Evolutionary conservation across 202 grass and related monocot species (phyloP), one percentile per base, ranked within the genome.

Genomic region (Dendrocalamus latiflorus): DNA sequence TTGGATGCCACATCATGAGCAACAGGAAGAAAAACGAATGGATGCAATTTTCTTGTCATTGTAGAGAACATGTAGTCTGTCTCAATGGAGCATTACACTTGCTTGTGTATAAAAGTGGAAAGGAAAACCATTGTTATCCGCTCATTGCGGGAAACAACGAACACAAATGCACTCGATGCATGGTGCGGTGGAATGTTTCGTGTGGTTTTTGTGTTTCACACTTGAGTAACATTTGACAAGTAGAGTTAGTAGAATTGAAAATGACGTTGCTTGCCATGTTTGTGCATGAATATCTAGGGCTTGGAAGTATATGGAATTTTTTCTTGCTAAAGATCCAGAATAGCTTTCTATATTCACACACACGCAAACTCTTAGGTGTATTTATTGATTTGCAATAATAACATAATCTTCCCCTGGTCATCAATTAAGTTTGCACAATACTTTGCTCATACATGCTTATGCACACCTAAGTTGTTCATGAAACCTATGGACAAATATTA

Each of bases 91-190:
- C 66, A 86, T 65, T 82, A 60, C 1, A 22, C 63, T 33, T 33
- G 0, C 33, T 6, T 72, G 45, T 45, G 68, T 54, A 66, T n/a
- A 28, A 62, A 74, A 67, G 68, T 80, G 16, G 48, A 13, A 18
- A 18, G 39, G 22, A 38, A 58, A 82, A 72, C 57, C 17, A 28
- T 14, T 51, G 58, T 45, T 86, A 49, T 89, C 83, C 59, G 78
- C 83, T 68, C 73, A 90, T 90, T 86, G 74, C 60, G 73, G 83
- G 78, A 64, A 86, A 78, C 82, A 82, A 65, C 20, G 34, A 59
- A 43, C 16, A 39, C 65, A 34, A 85, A 70, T 65, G 65, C 64
- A 25, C 68, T 54, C 6, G 58, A 37, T 56, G 41, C 49, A 74
- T 33, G 30, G 70, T 37, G 36, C 3, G 18, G 50, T 43, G 64